Percentiles rank a stretch among this genome's conserved stretches.
Evolutionary conservation across 2,329 filamentous ascomycete genomes (phyloP).

Genomic region (Aspergillus sp.): DNA sequence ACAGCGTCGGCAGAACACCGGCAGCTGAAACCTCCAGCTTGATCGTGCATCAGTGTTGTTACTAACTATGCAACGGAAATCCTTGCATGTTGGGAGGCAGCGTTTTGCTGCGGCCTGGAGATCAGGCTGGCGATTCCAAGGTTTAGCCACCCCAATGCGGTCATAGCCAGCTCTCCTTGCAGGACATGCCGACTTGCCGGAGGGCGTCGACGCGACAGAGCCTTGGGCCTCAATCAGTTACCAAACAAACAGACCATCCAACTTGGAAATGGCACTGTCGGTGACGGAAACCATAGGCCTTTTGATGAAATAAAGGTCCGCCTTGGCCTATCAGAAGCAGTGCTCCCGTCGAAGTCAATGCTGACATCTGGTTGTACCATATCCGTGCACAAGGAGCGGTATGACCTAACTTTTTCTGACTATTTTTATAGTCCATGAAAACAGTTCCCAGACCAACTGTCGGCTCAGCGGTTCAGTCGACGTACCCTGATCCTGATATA

Average conservation of each 20-base stretch:
- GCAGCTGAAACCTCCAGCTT: neutral
- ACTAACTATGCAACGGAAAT: neutral
- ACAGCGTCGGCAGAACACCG: too few relatives aligned
- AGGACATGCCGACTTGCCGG: neutral
- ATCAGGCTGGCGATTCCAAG: neutral
- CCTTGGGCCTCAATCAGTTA: neutral
- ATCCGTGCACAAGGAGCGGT: neutral
- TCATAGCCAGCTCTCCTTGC: neutral
- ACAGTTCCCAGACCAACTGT: neutral
- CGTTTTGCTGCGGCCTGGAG: neutral
- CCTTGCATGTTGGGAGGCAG: conserved; percentile 1
- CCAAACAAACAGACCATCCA: neutral
- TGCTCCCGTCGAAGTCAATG: neutral
- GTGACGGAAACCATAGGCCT: neutral
- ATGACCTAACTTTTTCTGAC: neutral
- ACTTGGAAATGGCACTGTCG: neutral
- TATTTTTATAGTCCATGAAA: neutral
- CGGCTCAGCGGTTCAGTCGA: too few relatives aligned
- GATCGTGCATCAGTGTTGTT: neutral
- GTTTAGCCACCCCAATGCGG: neutral
- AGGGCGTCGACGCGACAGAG: neutral
- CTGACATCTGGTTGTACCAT: neutral
- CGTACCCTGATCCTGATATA: too few relatives aligned
- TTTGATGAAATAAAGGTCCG: neutral
- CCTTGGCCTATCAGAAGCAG: neutral